Evolutionary conservation across 2,329 filamentous ascomycete genomes (phyloP).

Genomic region (Fusarium coffeatum): DNA sequence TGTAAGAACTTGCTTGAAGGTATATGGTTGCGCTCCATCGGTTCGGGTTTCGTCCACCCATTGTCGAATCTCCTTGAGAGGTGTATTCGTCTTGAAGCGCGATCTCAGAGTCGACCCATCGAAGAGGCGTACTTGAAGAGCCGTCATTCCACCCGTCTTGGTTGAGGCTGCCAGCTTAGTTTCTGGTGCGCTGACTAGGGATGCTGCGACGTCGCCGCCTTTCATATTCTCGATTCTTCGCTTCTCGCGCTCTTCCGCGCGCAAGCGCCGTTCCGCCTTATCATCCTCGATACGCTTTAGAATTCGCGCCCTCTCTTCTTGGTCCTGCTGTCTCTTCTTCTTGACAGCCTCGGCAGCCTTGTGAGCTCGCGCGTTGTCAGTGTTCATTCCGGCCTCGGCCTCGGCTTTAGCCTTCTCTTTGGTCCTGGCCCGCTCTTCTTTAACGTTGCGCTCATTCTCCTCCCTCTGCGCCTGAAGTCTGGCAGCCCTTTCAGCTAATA

Average conservation of each 20-base stretch:
- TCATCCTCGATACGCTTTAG: conserved; percentile 82
- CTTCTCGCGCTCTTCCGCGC: conserved; percentile 63
- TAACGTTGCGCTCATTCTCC: conserved; percentile 60
- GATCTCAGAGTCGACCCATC: conserved; percentile 84
- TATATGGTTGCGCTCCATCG: conserved; percentile 74
- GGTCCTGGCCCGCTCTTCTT: conserved; percentile 61
- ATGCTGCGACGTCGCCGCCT: conserved; percentile 46
- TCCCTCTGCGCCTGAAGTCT: conserved; percentile 57
- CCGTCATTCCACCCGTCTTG: conserved; percentile 51
- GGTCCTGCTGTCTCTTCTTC: conserved; percentile 72
- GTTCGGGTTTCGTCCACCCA: conserved; percentile 78
- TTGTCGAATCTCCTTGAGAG: conserved; percentile 74
- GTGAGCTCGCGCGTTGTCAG: conserved; percentile 51
- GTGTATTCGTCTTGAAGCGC: conserved; percentile 73
- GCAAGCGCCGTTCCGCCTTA: conserved; percentile 72
- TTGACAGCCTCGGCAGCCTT: conserved; percentile 67
- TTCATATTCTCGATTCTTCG: conserved; percentile 50
- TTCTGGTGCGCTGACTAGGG: conserved; percentile 49
- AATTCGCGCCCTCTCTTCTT: conserved; percentile 76
- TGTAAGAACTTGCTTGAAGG: conserved; percentile 84
- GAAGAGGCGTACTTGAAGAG: conserved; percentile 83
- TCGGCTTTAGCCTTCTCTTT: conserved; percentile 60
- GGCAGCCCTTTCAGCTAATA: conserved; percentile 64
- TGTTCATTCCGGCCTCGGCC: conserved; percentile 51
- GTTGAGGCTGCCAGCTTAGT: conserved; percentile 49